Evolutionary conservation across 2,329 filamentous ascomycete genomes (phyloP).

Genomic region (Colletotrichum agaves): DNA sequence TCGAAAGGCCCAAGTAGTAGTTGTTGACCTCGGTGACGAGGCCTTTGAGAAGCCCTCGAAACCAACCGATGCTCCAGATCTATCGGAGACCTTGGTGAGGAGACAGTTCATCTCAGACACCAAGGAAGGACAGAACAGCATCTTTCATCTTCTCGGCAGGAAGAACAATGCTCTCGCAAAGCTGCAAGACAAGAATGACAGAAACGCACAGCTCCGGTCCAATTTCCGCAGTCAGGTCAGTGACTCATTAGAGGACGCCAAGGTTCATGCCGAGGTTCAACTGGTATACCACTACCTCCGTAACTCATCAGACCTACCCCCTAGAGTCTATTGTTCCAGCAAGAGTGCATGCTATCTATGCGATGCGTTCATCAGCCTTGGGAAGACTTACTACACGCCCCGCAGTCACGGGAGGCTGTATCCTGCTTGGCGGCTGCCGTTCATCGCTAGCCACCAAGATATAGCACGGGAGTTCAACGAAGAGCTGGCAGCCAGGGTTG

Average conservation of each 20-base stretch:
- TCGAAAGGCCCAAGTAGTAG: neutral
- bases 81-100: too few relatives aligned
- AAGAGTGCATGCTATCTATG: conserved; percentile 64
- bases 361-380: conserved; percentile 56
- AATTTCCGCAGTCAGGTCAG: neutral
- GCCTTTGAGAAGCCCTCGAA: too few relatives aligned
- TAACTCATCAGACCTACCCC: conserved; percentile 42
- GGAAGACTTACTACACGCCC: conserved; percentile 54
- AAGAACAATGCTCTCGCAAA: neutral
- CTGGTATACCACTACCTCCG: conserved; percentile 56
- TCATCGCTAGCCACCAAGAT: conserved; percentile 17
- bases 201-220: neutral
- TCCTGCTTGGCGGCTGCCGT: conserved; percentile 55
- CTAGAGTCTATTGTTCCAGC: conserved; percentile 58
- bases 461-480: neutral
- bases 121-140: too few relatives aligned
- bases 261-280: conserved; percentile 62
- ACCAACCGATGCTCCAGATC: too few relatives aligned
- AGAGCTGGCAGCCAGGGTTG: neutral
- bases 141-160: too few relatives aligned
- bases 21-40: neutral
- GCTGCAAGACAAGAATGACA: neutral
- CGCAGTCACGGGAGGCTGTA: conserved; percentile 58
- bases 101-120: too few relatives aligned
- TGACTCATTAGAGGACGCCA: conserved; percentile 41